A percentile compares a stretch with the other conserved stretches of the same genome.
Conservation (phyloP, 805 yeast genomes). For the Torulaspora gathmanii region DNA sequence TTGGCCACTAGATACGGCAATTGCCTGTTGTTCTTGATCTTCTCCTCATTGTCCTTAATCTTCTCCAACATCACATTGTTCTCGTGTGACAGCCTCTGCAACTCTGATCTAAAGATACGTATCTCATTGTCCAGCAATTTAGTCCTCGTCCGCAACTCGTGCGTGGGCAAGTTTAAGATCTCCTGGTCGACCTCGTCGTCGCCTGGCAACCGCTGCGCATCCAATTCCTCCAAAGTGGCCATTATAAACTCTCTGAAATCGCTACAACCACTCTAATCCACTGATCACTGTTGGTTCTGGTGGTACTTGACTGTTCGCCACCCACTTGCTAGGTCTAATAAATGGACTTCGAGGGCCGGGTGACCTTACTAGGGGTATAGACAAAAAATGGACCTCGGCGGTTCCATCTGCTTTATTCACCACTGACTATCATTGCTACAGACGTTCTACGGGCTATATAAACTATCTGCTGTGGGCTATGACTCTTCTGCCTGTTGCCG, state of each 20-base stretch:
- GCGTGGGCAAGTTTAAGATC: slow-evolving; percentile 68
- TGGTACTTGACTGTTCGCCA: slow-evolving; percentile 1
- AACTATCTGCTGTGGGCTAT: background rate
- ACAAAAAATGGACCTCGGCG: slow-evolving; percentile 6
- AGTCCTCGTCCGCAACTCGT: slow-evolving; percentile 80
- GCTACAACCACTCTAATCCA: background rate
- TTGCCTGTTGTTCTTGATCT: slow-evolving; percentile 91
- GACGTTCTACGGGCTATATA: background rate
- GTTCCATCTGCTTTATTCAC: background rate
- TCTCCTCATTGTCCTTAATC: slow-evolving; percentile 92
- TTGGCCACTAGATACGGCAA: slow-evolving; percentile 95
- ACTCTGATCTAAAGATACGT: slow-evolving; percentile 88
- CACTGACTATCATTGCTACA: background rate
- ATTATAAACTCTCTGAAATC: slow-evolving; percentile 34
- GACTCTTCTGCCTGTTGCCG: background rate
- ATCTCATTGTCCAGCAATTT: slow-evolving; percentile 90
- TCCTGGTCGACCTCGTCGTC: slow-evolving; percentile 73
- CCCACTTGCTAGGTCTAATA: background rate
- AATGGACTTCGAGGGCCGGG: background rate
- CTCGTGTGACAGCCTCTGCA: slow-evolving; percentile 86
- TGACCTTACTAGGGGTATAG: slow-evolving; percentile 1
- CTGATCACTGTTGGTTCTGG: background rate
- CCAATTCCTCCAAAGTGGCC: slow-evolving; percentile 85
- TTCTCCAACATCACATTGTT: slow-evolving; percentile 88
- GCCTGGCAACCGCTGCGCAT: slow-evolving; percentile 42